Conservation (phyloP, 2,329 filamentous ascomycete genomes). For the Calonectria fujianensis region DNA sequence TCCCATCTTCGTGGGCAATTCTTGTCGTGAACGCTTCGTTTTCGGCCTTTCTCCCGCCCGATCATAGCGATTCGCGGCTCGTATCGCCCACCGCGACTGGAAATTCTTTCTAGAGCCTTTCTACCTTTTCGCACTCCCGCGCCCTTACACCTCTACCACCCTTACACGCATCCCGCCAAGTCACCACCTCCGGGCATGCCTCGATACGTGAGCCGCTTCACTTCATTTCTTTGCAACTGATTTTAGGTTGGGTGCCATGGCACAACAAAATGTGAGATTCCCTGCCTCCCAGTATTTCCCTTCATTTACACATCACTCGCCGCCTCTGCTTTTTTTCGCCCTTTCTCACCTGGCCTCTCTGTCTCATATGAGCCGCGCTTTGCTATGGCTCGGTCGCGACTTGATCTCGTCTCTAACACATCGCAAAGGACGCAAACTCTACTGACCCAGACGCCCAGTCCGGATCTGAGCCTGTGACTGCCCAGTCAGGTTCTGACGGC, state of each 20-base stretch:
- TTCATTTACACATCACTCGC: slow-evolving; percentile 47
- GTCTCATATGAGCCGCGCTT: slow-evolving; percentile 42
- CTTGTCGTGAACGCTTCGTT: slow-evolving; percentile 49
- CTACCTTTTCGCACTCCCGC: slow-evolving; percentile 38
- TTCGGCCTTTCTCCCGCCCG: slow-evolving; percentile 44
- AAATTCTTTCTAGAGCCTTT: slow-evolving; percentile 26
- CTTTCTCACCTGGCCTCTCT: slow-evolving; percentile 36
- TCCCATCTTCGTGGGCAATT: slow-evolving; percentile 56
- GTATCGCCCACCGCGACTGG: slow-evolving; percentile 27
- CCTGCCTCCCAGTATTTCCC: slow-evolving; percentile 42
- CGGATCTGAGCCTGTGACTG: slow-evolving; percentile 65
- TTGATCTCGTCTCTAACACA: slow-evolving; percentile 49
- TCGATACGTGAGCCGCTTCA: slow-evolving; percentile 58
- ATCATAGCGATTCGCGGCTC: slow-evolving; percentile 17
- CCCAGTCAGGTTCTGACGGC: slow-evolving; percentile 68
- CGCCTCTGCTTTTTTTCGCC: slow-evolving; percentile 41
- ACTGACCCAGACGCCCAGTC: slow-evolving; percentile 59
- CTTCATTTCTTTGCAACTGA: slow-evolving; percentile 60
- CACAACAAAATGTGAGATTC: slow-evolving; percentile 62
- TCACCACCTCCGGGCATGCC: slow-evolving; percentile 57
- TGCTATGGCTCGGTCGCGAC: slow-evolving; percentile 49
- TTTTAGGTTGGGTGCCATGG: slow-evolving; percentile 60
- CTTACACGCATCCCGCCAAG: slow-evolving; percentile 48
- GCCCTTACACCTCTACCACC: slow-evolving; percentile 46
- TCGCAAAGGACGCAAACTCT: slow-evolving; percentile 59